A percentile compares a stretch with the other conserved stretches of the same genome.
Conservation (phyloP, 345 rosid genomes). For the Heritiera littoralis region DNA sequence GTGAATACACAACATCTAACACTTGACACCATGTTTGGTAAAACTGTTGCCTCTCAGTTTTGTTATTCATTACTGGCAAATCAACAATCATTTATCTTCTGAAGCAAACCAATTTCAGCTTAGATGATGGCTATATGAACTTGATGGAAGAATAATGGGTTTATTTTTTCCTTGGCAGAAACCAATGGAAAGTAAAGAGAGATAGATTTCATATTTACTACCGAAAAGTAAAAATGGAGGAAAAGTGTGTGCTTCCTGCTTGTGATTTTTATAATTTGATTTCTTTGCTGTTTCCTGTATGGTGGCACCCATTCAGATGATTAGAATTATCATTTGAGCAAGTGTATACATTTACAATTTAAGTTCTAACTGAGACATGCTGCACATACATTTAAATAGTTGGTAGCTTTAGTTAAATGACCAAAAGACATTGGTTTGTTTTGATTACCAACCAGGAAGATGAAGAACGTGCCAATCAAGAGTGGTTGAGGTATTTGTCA, state of each 20-base stretch:
- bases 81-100: too few relatives aligned
- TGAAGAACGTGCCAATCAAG: slow-evolving; percentile 36
- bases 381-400: neutral
- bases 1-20: neutral
- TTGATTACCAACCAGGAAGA: slow-evolving; percentile 35
- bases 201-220: neutral
- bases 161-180: neutral
- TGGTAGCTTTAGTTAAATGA: neutral
- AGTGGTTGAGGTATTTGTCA: slow-evolving; percentile 48
- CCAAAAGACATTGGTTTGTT: neutral
- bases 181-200: neutral
- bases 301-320: neutral
- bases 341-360: neutral
- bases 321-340: neutral
- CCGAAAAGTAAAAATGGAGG: neutral
- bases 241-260: neutral
- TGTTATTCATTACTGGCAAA: too few relatives aligned
- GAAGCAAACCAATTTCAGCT: too few relatives aligned
- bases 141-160: neutral
- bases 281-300: neutral
- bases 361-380: neutral
- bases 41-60: too few relatives aligned
- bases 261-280: neutral
- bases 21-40: neutral
- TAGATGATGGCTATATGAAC: too few relatives aligned